Evolutionary conservation across 176 grass and related monocot genomes (phyloP).

Genomic region (Alopecurus myosuroides): DNA sequence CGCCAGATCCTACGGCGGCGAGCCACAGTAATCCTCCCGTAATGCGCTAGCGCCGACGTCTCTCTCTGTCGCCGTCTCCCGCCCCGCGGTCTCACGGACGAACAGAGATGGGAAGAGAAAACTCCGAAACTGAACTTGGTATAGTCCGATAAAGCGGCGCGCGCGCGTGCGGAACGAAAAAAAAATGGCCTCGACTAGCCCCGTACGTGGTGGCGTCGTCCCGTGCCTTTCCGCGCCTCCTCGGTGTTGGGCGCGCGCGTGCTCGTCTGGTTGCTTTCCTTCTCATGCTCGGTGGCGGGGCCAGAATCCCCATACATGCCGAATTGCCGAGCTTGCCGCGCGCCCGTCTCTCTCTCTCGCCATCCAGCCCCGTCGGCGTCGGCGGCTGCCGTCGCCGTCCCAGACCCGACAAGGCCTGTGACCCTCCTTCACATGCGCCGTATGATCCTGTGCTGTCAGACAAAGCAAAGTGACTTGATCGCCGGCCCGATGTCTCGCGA

Average conservation of each 20-base stretch:
- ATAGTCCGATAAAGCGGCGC: not conserved
- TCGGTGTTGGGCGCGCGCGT: slow-evolving; percentile 50
- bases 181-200: no score
- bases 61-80: not conserved
- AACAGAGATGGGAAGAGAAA: not conserved
- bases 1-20: slow-evolving; percentile 21
- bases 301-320: not conserved
- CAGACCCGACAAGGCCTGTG: slow-evolving; percentile 21
- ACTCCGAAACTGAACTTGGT: no score
- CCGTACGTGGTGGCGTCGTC: not conserved
- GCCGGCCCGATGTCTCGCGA: not conserved
- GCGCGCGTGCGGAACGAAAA: no score
- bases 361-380: not conserved
- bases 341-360: not conserved
- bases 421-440: slow-evolving; percentile 19
- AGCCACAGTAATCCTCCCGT: not conserved
- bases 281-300: slow-evolving; percentile 3
- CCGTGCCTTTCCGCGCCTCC: not conserved
- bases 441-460: not conserved
- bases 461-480: no score
- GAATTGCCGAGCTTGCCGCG: not conserved
- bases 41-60: not conserved
- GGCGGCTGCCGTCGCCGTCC: not conserved
- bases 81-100: not conserved
- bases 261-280: slow-evolving; percentile 54